phyloP scores from a whole-genome alignment of 805 yeast genomes.

The Candida multigemmis region DNA sequence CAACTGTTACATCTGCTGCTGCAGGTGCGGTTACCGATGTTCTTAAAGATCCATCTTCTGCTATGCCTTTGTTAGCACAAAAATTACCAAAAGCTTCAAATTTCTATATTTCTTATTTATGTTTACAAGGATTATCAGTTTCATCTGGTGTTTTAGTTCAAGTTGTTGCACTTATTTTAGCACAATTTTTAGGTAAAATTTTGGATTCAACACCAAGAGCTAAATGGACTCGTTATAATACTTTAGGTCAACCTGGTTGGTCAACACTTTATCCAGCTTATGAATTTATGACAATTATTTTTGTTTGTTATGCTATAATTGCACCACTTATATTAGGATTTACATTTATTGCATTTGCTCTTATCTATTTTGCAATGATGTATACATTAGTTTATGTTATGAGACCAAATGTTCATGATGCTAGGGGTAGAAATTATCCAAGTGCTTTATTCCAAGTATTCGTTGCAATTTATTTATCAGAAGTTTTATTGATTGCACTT shows the following conservation, averaged over 20 bases:
- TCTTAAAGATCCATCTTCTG: constrained; percentile 53
- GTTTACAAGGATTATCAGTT: constrained; percentile 72
- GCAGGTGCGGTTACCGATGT: constrained; percentile 71
- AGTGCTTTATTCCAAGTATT: constrained; percentile 64
- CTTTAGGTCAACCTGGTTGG: constrained; percentile 62
- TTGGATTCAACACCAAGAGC: constrained; percentile 87
- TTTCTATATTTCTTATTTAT: constrained; percentile 76
- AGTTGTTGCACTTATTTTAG: constrained; percentile 61
- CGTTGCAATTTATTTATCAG: constrained; percentile 63
- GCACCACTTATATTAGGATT: constrained; percentile 66
- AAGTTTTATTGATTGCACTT: constrained; percentile 59
- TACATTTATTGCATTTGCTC: constrained; percentile 46
- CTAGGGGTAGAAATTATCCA: constrained; percentile 69
- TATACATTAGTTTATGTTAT: constrained; percentile 59
- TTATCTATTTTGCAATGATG: constrained; percentile 52
- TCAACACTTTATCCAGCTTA: constrained; percentile 76
- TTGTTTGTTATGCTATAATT: constrained; percentile 69
- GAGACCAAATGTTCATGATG: constrained; percentile 47
- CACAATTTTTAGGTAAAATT: constrained; percentile 58
- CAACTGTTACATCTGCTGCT: constrained; percentile 77
- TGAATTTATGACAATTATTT: constrained; percentile 66
- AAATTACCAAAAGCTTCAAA: constrained; percentile 87
- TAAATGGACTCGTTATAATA: constrained; percentile 72
- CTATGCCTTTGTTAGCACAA: constrained; percentile 65
- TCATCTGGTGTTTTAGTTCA: constrained; percentile 75